A percentile compares a stretch with the other conserved stretches of the same genome.
Conservation (phyloP, 2,329 filamentous ascomycete genomes). For the Stagonosporopsis rhizophila region DNA sequence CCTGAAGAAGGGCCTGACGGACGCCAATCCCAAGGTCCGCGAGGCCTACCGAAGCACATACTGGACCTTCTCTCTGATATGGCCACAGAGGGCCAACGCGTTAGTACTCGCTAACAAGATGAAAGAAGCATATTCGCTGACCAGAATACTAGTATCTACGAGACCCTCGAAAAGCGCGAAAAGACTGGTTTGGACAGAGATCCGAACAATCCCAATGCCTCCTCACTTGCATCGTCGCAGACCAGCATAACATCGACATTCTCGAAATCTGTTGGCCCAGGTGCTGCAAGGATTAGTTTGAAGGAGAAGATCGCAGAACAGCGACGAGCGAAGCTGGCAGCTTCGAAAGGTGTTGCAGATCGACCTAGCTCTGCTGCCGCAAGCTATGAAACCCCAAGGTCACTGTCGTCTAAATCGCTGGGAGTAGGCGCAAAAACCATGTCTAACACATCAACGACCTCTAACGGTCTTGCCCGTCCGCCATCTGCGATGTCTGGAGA, state of each 20-base stretch:
- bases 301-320: constrained; percentile 86
- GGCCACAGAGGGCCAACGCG: constrained; percentile 78
- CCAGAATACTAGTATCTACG: constrained; percentile 69
- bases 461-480: constrained; percentile 40
- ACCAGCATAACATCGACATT: constrained; percentile 52
- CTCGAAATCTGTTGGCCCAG: constrained; percentile 57
- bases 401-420: constrained; percentile 45
- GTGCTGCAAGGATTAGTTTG: constrained; percentile 64
- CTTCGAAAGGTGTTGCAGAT: constrained; percentile 53
- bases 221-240: constrained; percentile 57
- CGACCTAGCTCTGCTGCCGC: constrained; percentile 66
- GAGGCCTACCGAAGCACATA: constrained; percentile 85
- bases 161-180: constrained; percentile 77
- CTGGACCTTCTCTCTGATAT: constrained; percentile 81
- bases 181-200: constrained; percentile 84
- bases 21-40: constrained; percentile 88
- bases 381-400: constrained; percentile 57
- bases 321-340: constrained; percentile 64
- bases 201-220: constrained; percentile 75
- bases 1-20: constrained; percentile 84
- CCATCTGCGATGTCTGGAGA: constrained; percentile 48
- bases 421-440: constrained; percentile 31
- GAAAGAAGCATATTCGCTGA: constrained; percentile 22
- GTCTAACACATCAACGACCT: constrained; percentile 40
- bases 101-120: constrained; percentile 54